phyloP scores from a whole-genome alignment of 2,329 filamentous ascomycete species.

The Colletotrichum sp. region DNA sequence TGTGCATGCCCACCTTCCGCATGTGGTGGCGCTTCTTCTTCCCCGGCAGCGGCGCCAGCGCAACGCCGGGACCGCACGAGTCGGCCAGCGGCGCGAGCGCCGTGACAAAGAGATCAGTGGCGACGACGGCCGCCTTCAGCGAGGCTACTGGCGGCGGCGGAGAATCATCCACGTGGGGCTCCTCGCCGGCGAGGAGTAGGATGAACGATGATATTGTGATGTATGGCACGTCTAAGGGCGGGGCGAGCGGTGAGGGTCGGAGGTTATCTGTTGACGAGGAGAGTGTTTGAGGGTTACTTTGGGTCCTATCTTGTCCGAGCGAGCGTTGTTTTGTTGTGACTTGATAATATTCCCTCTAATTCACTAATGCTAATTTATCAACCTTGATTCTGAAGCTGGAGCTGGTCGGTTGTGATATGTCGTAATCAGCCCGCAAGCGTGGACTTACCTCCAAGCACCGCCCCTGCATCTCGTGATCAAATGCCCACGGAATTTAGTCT shows the following conservation, averaged over 20 bases:
- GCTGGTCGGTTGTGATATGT: accelerated
- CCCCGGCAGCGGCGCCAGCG: neutral
- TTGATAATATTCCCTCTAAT: neutral
- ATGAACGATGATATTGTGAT: neutral
- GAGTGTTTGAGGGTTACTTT: neutral
- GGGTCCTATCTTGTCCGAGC: accelerated
- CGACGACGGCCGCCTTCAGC: neutral
- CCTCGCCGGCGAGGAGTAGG: neutral
- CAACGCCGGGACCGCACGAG: neutral
- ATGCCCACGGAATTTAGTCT: no score
- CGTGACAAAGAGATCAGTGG: neutral
- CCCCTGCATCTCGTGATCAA: no score
- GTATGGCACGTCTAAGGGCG: neutral
- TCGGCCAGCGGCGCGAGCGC: neutral
- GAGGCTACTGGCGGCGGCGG: neutral
- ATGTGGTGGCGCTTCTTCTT: conserved; percentile 1
- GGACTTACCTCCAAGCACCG: no score
- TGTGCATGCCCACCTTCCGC: conserved; percentile 5
- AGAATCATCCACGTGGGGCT: neutral
- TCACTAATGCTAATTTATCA: neutral
- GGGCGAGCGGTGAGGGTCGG: neutral
- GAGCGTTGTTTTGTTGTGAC: no score
- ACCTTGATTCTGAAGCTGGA: neutral
- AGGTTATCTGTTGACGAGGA: neutral
- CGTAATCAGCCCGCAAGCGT: no score